Conservation (phyloP, 495 filamentous ascomycete genomes). For the Neurospora sp. region DNA sequence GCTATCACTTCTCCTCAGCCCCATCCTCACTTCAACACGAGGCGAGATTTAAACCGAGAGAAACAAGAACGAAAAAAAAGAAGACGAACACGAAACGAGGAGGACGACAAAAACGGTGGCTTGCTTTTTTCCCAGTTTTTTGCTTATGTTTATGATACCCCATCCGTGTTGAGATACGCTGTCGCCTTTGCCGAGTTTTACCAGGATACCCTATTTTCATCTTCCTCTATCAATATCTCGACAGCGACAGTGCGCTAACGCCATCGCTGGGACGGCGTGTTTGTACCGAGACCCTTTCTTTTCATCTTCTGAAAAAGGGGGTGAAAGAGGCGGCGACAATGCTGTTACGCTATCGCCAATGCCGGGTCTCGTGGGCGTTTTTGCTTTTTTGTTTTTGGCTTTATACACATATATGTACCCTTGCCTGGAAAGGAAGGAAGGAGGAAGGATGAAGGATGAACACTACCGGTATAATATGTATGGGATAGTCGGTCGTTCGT, state of each 20-base stretch:
- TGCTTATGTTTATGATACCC: constrained; percentile 41
- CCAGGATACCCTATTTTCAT: constrained; percentile 4
- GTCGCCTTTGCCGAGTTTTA: constrained; percentile 17
- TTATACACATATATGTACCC: too few relatives aligned
- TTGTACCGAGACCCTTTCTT: constrained; percentile 27
- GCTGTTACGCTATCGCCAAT: constrained; percentile 42
- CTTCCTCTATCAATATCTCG: constrained; percentile 22
- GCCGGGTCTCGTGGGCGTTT: constrained; percentile 42
- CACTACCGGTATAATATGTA: not conserved
- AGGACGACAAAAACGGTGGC: constrained; percentile 1
- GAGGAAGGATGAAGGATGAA: not conserved
- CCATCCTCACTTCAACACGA: not conserved
- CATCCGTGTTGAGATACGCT: constrained; percentile 46
- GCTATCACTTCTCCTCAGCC: constrained; percentile 23
- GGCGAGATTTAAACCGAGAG: not conserved
- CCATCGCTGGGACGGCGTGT: constrained; percentile 50
- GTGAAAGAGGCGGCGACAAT: constrained; percentile 34
- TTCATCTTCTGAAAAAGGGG: too few relatives aligned
- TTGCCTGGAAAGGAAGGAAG: not conserved
- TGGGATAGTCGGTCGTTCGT: not conserved
- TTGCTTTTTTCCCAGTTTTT: constrained; percentile 9
- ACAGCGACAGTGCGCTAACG: constrained; percentile 48
- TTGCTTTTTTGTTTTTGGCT: constrained; percentile 8
- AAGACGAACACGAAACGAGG: not conserved
- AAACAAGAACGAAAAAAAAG: not conserved